Percentiles rank a stretch among this genome's conserved stretches.
Conservation (phyloP, 768 basidiomycete species). For the Collybia sp. region DNA sequence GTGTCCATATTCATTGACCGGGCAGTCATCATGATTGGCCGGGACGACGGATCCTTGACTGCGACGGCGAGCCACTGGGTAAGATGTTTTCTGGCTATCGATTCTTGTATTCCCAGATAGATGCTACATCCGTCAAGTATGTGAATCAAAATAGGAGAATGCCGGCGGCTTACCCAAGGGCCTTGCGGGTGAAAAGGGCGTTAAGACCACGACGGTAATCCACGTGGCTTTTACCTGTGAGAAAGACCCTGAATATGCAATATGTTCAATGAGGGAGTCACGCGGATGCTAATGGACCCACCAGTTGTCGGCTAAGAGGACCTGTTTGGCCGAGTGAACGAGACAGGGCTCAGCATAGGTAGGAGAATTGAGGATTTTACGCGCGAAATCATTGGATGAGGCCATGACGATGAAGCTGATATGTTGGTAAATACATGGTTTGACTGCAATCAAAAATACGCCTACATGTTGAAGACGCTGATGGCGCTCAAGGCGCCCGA, state of each 20-base stretch:
- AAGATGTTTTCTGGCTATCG: slow-evolving; percentile 74
- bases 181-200: slow-evolving; percentile 89
- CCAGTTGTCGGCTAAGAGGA: slow-evolving; percentile 88
- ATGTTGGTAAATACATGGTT: slow-evolving; percentile 2
- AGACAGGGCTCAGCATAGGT: slow-evolving; percentile 91
- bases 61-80: slow-evolving; percentile 63
- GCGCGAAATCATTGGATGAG: slow-evolving; percentile 86
- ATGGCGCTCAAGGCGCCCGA: slow-evolving; percentile 83
- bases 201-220: slow-evolving; percentile 93
- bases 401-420: slow-evolving; percentile 97
- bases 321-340: slow-evolving; percentile 84
- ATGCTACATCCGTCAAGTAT: slow-evolving; percentile 58
- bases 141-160: slow-evolving; percentile 1
- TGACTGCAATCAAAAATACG: slow-evolving; percentile 4
- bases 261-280: background rate
- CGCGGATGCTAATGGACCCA: slow-evolving; percentile 20
- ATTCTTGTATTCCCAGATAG: slow-evolving; percentile 82
- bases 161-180: slow-evolving; percentile 63
- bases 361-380: slow-evolving; percentile 96
- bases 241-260: slow-evolving; percentile 74
- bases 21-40: slow-evolving; percentile 84
- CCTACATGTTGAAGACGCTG: slow-evolving; percentile 97
- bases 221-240: slow-evolving; percentile 89
- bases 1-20: slow-evolving; percentile 97
- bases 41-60: slow-evolving; percentile 40